phyloP scores from a whole-genome alignment of 305 asterid species.

The Coffea humblotiana region DNA sequence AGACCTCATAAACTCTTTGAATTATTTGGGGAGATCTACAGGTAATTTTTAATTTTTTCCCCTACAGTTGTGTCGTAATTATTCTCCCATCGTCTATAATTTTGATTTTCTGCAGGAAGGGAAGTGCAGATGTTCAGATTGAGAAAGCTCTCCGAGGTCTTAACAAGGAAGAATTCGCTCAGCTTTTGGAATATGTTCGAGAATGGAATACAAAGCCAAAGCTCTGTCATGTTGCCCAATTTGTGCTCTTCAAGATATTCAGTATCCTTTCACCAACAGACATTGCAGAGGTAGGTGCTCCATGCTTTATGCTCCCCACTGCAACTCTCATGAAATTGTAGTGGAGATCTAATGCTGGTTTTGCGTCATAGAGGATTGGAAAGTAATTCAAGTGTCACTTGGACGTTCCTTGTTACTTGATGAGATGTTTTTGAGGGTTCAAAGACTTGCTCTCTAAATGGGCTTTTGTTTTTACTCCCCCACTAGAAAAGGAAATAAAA shows the following conservation, averaged over 20 bases:
- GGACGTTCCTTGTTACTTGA: not conserved
- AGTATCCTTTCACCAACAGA: conserved; percentile 66
- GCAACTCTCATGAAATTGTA: not conserved
- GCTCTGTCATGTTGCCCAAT: conserved; percentile 78
- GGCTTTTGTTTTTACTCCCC: not conserved
- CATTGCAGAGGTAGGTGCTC: conserved; percentile 56
- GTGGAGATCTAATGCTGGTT: not conserved
- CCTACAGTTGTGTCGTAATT: conserved; percentile 4
- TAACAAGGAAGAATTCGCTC: conserved; percentile 55
- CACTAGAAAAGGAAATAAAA: not conserved
- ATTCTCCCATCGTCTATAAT: not conserved
- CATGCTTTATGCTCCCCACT: conserved; percentile 6
- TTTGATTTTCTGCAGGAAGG: conserved; percentile 46
- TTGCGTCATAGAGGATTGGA: not conserved
- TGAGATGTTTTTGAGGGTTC: not conserved
- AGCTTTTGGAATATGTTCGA: conserved; percentile 71
- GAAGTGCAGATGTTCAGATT: conserved; percentile 41
- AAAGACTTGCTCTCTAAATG: not conserved
- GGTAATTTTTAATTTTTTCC: conserved; percentile 31
- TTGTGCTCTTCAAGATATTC: conserved; percentile 52
- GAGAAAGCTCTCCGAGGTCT: conserved; percentile 62
- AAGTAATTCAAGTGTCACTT: not conserved
- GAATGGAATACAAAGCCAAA: conserved; percentile 97
- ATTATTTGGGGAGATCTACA: conserved; percentile 71
- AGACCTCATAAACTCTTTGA: conserved; percentile 81